phyloP scores from a whole-genome alignment of 352 stramenopile genomes.

The Phytophthora rubi region DNA sequence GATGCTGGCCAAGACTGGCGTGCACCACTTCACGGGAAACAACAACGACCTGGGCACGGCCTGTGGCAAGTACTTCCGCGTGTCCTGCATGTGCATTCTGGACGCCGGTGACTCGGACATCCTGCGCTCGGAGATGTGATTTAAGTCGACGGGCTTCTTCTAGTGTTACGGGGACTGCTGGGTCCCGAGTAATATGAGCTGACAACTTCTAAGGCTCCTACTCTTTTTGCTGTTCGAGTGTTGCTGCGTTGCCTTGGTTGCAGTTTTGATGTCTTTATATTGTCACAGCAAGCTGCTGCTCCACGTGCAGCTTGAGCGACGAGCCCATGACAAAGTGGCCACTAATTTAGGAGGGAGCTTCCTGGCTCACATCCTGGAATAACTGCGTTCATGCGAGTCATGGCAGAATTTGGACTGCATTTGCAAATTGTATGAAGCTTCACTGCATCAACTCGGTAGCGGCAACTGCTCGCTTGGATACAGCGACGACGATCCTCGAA shows the following conservation, averaged over 20 bases:
- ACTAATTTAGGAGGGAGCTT: too few species aligned
- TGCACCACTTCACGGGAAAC: conserved; percentile 91
- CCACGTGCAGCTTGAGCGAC: too few species aligned
- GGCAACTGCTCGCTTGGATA: conserved; percentile 9
- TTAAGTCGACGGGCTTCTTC: background rate
- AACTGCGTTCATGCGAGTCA: background rate
- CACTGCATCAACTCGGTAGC: conserved; percentile 12
- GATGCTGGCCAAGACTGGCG: conserved; percentile 98
- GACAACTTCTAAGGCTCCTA: conserved; percentile 1
- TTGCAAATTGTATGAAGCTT: conserved; percentile 10
- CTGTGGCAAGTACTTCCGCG: conserved; percentile 99
- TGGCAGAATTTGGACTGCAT: background rate
- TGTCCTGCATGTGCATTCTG: conserved; percentile 96
- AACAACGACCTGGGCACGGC: conserved; percentile 94
- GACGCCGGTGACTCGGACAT: conserved; percentile 99
- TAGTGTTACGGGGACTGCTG: conserved; percentile 2
- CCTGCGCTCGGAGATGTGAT: conserved; percentile 62
- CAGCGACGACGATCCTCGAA: background rate
- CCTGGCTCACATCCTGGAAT: background rate
- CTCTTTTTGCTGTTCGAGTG: background rate
- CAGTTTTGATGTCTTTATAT: too few species aligned
- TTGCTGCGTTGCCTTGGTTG: background rate
- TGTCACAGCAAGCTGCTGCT: too few species aligned
- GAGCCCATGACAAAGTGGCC: too few species aligned
- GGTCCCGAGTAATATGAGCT: conserved; percentile 9